phyloP scores from a whole-genome alignment of 83 land plant species.

The Larix sibirica region DNA sequence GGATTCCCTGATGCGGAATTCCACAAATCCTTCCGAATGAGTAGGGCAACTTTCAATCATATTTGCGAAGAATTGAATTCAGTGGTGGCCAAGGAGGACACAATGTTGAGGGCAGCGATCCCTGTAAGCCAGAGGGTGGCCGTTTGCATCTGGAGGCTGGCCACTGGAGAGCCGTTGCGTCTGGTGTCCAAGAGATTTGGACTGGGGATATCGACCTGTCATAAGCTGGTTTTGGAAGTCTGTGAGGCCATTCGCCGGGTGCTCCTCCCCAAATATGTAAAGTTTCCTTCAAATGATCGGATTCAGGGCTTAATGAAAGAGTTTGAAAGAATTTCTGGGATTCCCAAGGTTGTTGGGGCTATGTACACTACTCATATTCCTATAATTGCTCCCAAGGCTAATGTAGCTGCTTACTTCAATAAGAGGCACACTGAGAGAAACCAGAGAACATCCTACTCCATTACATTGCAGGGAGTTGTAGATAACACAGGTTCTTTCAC shows the following conservation, averaged over 20 bases:
- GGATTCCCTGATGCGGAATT: constrained; percentile 87
- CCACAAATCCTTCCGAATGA: constrained; percentile 71
- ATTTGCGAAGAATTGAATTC: constrained; percentile 80
- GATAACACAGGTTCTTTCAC: constrained; percentile 80
- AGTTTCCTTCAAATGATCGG: constrained; percentile 75
- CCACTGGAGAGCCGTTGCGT: constrained; percentile 95
- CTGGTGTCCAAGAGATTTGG: constrained; percentile 95
- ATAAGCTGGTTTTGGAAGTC: constrained; percentile 94
- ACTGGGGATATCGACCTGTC: constrained; percentile 98
- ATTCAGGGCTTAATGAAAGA: constrained; percentile 41
- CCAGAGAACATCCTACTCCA: constrained; percentile 94
- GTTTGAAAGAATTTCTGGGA: constrained; percentile 77
- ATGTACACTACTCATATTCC: constrained; percentile 98
- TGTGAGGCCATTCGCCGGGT: constrained; percentile 89
- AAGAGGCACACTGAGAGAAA: constrained; percentile 93
- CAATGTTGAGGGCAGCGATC: constrained; percentile 82
- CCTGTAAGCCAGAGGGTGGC: constrained; percentile 94
- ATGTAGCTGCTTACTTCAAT: constrained; percentile 91
- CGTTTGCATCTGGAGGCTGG: constrained; percentile 96
- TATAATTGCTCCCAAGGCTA: constrained; percentile 92
- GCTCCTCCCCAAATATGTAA: constrained; percentile 82
- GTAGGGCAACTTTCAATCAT: constrained; percentile 71
- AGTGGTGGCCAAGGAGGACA: constrained; percentile 81
- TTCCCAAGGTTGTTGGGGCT: constrained; percentile 82
- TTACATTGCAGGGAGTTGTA: constrained; percentile 94